Evolutionary conservation across 208 protist genomes (phyloP).

Genomic region (Trypanosoma lewisi): DNA sequence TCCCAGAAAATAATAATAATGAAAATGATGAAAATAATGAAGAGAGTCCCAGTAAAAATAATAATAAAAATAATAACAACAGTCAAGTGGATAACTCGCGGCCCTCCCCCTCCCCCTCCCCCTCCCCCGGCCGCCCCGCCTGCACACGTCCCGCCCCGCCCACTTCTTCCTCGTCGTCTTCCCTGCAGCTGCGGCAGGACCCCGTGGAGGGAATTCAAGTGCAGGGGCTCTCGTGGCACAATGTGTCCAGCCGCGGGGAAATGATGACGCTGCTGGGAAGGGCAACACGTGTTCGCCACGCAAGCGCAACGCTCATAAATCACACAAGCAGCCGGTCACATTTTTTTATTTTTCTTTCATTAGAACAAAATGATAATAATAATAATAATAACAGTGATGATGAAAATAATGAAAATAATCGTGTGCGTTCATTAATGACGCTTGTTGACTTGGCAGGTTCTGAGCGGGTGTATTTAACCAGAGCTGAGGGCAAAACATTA

Average conservation of each 20-base stretch:
- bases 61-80: no score
- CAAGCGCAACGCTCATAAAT: constrained; percentile 82
- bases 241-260: constrained; percentile 30
- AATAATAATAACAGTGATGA: constrained; percentile 1
- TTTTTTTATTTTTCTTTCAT: constrained; percentile 70
- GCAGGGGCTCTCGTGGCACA: constrained; percentile 47
- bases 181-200: constrained; percentile 13
- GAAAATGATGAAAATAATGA: no score
- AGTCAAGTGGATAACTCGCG: no score
- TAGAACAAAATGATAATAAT: constrained; percentile 28
- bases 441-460: constrained; percentile 92
- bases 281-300: constrained; percentile 44
- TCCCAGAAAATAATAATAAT: no score
- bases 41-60: no score
- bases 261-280: constrained; percentile 35
- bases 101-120: no score
- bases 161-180: neutral
- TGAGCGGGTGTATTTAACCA: constrained; percentile 80
- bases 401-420: neutral
- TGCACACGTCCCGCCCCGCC: neutral
- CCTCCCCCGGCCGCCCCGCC: no score
- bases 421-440: constrained; percentile 53
- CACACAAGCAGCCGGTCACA: constrained; percentile 79
- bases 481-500: constrained; percentile 62
- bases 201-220: constrained; percentile 31